Evolutionary conservation across 768 basidiomycete species (phyloP), one percentile per base, ranked within the genome.

Genomic region (Trametes cinnabarina): DNA sequence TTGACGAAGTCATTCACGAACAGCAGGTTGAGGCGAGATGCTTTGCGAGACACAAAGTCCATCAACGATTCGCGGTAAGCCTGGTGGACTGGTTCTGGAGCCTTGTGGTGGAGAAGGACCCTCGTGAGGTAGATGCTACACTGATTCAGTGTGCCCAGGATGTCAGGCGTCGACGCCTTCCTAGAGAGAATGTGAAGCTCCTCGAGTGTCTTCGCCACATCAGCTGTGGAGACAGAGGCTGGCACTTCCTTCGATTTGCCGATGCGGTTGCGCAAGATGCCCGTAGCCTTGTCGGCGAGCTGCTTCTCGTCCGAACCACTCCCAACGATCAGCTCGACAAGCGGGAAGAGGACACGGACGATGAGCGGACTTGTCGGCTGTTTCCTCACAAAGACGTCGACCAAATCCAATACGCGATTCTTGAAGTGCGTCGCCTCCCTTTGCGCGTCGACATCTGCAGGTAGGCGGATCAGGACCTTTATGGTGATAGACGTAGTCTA

Each of bases 361-460:
- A 85, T 73, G 53, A 87, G 78, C 0, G 86, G 78, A 68, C 82
- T 96, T n/a, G 84, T 77, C 2, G 89, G 81, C 63, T 93, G 88
- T 65, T 84, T 87, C 69, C 84, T 89, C 62, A 89, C 73, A 74
- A 86, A 95, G 22, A 81, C 84, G 52, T 98, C 94, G 57, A 98
- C 80, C n/a, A 99, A 82, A 71, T 98, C 96, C 26, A 99, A 85
- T 26, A 97, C 89, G 12, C 95, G 87, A 71, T 92, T 94, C 71
- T 96, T 98, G 84, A 97, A 98, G 72, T 98, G 90, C 5, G 92
- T 89, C 3, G 94, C 93, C 73, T 96, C 91, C 44, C 90, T 82
- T 68, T 94, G 90, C 28, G 82, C 84, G 67, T 86, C 83, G 66
- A 83, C 69, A 54, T 79, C 86, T 88, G 52, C 17, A n/a, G 5